These are phyloP conservation scores for Crithidia mellificae DNA, from an alignment of 208 protist genomes.

Conservation along the genomic window DNA sequence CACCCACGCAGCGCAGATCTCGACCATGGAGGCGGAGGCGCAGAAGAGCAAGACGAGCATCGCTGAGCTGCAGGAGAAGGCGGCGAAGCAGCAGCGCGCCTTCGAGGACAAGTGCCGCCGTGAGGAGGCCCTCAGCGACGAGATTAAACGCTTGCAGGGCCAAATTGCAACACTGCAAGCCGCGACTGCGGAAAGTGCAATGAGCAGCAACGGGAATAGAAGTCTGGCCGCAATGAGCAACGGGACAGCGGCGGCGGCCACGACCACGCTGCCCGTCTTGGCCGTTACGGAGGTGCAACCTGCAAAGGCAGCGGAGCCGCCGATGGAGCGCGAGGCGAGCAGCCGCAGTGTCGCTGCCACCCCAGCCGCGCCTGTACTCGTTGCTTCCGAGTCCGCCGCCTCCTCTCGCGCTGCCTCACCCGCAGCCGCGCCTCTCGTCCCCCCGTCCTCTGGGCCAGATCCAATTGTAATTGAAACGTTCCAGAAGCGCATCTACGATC, in stretches of 20 bases:
- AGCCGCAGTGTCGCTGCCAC: neutral
- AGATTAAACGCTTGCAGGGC: constrained; percentile 29
- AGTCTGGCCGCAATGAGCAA: neutral
- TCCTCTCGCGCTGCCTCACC: constrained; percentile 6
- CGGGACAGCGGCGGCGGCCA: neutral
- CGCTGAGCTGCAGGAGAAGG: constrained; percentile 50
- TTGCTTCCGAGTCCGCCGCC: neutral
- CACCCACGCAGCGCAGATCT: constrained; percentile 24
- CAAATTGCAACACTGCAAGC: constrained; percentile 17
- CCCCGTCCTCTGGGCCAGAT: constrained; percentile 11
- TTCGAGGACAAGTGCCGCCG: constrained; percentile 70
- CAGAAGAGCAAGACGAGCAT: constrained; percentile 32
- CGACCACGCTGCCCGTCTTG: neutral
- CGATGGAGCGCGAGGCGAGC: constrained; percentile 4
- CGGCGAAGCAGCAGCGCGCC: constrained; percentile 58
- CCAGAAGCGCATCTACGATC: constrained; percentile 33
- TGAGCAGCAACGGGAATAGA: neutral
- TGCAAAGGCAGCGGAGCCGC: constrained; percentile 7
- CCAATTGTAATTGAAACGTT: constrained; percentile 26
- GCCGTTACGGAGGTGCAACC: constrained; percentile 8
- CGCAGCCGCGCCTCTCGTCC: neutral
- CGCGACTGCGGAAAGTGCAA: neutral
- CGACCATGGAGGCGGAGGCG: constrained; percentile 33
- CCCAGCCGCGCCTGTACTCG: neutral
- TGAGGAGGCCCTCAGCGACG: constrained; percentile 47